phyloP scores from a whole-genome alignment of 2,329 filamentous ascomycete species.

The Alternaria panax region DNA sequence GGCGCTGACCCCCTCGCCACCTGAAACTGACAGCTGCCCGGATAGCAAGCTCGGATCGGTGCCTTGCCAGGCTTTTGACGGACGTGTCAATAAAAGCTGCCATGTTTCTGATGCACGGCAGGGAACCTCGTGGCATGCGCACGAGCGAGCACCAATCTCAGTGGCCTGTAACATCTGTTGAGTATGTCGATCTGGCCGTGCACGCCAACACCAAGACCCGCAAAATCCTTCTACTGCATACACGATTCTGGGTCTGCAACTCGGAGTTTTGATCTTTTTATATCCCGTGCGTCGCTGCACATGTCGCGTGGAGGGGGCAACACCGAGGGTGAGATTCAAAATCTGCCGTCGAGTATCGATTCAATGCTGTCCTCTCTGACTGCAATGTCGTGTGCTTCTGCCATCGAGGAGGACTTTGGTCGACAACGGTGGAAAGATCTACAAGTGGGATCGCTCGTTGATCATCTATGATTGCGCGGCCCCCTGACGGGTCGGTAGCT shows the following conservation, averaged over 20 bases:
- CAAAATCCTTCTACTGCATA: slow-evolving; percentile 4
- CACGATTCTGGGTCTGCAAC: background rate
- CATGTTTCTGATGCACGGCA: slow-evolving; percentile 22
- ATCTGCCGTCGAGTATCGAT: slow-evolving; percentile 29
- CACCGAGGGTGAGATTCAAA: slow-evolving; percentile 12
- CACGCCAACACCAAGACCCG: slow-evolving; percentile 1
- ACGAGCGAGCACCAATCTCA: slow-evolving; percentile 24
- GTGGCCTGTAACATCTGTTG: slow-evolving; percentile 23
- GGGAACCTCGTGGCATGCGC: slow-evolving; percentile 17
- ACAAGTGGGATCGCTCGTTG: slow-evolving; percentile 24
- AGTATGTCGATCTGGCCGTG: slow-evolving; percentile 30
- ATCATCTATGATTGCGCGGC: slow-evolving; percentile 34
- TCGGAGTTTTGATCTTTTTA: slow-evolving; percentile 5
- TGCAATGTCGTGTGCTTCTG: background rate
- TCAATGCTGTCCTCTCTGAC: slow-evolving; percentile 24
- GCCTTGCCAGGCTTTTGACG: slow-evolving; percentile 26
- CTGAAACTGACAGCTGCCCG: slow-evolving; percentile 24
- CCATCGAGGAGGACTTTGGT: background rate
- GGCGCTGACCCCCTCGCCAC: slow-evolving; percentile 10
- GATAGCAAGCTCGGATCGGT: slow-evolving; percentile 24
- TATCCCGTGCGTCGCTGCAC: slow-evolving; percentile 24
- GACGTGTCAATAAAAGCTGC: slow-evolving; percentile 24
- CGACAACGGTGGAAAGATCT: slow-evolving; percentile 23
- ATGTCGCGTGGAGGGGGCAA: slow-evolving; percentile 19
- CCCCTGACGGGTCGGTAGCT: slow-evolving; percentile 33